Percentiles rank a stretch among this genome's conserved stretches.
phyloP scores from a whole-genome alignment of 2,329 filamentous ascomycete species.

The Metarhizium brunneum region DNA sequence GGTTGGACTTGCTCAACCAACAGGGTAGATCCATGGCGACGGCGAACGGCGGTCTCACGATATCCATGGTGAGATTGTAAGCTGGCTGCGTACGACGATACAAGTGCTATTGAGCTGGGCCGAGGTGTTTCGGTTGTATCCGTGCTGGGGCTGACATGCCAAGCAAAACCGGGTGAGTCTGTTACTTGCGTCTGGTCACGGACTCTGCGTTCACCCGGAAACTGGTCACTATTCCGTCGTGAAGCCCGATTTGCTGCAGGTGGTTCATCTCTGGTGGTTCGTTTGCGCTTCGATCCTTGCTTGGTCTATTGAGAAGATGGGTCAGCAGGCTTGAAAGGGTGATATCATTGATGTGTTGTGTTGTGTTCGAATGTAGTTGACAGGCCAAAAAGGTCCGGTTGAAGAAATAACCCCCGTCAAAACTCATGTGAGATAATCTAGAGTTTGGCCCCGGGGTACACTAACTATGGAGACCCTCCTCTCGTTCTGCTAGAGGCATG shows the following conservation, averaged over 20 bases:
- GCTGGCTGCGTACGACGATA: slow-evolving; percentile 1
- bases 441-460: not conserved
- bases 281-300: slow-evolving; percentile 4
- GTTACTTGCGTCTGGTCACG: not conserved
- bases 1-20: not conserved
- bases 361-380: not conserved
- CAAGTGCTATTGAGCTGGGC: not conserved
- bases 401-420: not conserved
- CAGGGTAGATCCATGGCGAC: not conserved
- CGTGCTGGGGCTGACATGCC: slow-evolving; percentile 3
- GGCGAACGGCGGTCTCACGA: not conserved
- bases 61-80: not conserved
- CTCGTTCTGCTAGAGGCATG: not conserved
- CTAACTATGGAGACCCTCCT: not conserved
- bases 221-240: not conserved
- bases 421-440: not conserved
- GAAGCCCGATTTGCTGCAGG: not conserved
- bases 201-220: not conserved
- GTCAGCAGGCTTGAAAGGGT: not conserved
- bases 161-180: not conserved
- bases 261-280: not conserved
- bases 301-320: not conserved
- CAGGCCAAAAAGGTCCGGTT: not conserved
- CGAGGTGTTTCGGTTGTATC: slow-evolving; percentile 3
- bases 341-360: not conserved